Evolutionary conservation across 495 filamentous ascomycete genomes (phyloP), one percentile per base, ranked within the genome.

Genomic region (Staphylotrichum longicolle): DNA sequence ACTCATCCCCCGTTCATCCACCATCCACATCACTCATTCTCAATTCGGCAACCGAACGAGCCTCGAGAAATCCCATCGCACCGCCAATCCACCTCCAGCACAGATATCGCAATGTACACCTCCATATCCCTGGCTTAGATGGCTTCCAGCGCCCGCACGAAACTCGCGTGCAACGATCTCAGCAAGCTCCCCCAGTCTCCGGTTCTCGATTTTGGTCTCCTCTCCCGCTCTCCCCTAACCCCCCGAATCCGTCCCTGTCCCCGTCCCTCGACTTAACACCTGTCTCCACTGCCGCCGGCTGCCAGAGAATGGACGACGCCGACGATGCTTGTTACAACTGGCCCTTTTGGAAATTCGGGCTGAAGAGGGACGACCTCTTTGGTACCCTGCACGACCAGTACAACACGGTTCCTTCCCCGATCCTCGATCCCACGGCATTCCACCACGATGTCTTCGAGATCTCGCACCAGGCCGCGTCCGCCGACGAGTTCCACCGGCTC

Each of bases 311-410:
- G 79, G 77, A 81, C 64, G 77, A 79, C 55, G 69, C 73, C 12
- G 55, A 33, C 12, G 70, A 68, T 35, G 45, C 59, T 42, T 69
- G 70, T 62, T 76, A 66, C 66, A 73, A 66, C 55, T 81, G 79
- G 79, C 79, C 78, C 30, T 70, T 74, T 49, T 81, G 79, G 79
- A 80, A 80, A 56, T 81, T 81, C 64, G 73, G 73, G 32, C 67
- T 77, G 65, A 71, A 70, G 69, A 67, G 64, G 46, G 68, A 74
- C 39, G 75, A 76, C 61, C 68, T 77, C 62, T 75, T 75, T 65
- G 66, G 65, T 44, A 68, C 65, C 35, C 68, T 77, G 6, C 75
- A 77, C 58, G 69, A 73, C 57, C 74, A 73, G 57, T 77, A 76
- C 66, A 77, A 77, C 63, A 76, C 75, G 15, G 60, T 75, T 55